Conservation (phyloP, 768 basidiomycete genomes). For the Phlegmacium glaucopus region DNA sequence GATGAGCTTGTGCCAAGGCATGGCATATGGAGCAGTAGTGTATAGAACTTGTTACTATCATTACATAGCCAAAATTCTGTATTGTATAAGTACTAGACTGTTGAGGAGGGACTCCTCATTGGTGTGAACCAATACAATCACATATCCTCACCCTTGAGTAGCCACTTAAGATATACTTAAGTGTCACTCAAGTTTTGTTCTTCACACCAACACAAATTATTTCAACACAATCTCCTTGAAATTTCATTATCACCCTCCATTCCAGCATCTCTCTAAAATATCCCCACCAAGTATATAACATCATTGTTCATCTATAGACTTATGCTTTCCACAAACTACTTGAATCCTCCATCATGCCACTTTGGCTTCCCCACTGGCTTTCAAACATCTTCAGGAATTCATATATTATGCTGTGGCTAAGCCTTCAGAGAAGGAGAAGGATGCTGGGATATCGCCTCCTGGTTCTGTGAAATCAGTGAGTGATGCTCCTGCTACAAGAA, state of each 20-base stretch:
- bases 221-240: constrained; percentile 83
- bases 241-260: constrained; percentile 84
- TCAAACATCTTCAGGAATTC: constrained; percentile 92
- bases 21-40: too few species aligned
- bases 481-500: constrained; percentile 47
- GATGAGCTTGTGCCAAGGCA: too few species aligned
- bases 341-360: constrained; percentile 88
- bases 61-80: too few species aligned
- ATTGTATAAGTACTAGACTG: too few species aligned
- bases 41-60: too few species aligned
- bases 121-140: too few species aligned
- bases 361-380: constrained; percentile 60
- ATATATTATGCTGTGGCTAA: constrained; percentile 68
- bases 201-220: too few species aligned
- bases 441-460: constrained; percentile 12
- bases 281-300: constrained; percentile 95
- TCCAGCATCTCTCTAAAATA: constrained; percentile 83
- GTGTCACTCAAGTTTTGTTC: too few species aligned
- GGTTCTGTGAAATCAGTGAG: constrained; percentile 41
- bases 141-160: too few species aligned
- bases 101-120: too few species aligned
- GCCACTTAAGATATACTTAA: too few species aligned
- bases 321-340: constrained; percentile 88
- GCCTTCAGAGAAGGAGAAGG: constrained; percentile 10
- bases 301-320: constrained; percentile 90